phyloP scores from a whole-genome alignment of 352 stramenopile species.

The Phytopythium boreale region DNA sequence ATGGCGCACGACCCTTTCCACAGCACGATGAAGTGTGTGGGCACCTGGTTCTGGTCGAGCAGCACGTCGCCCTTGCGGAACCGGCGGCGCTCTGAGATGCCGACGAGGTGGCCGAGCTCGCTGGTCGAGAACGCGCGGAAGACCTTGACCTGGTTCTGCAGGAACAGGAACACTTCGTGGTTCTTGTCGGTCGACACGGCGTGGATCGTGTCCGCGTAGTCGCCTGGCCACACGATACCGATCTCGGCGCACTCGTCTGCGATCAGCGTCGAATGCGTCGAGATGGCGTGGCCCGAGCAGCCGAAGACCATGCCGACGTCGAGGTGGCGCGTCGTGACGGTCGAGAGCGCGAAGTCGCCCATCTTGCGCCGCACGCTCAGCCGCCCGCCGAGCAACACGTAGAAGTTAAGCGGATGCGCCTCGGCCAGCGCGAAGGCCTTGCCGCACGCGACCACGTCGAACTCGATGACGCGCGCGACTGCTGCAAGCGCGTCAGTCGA shows the following conservation, averaged over 20 bases:
- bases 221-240: constrained; percentile 58
- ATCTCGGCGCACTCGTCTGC: constrained; percentile 67
- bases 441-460: constrained; percentile 62
- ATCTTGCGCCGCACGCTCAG: constrained; percentile 59
- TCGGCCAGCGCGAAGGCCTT: constrained; percentile 57
- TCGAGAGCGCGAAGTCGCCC: constrained; percentile 46
- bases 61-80: constrained; percentile 66
- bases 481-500: constrained; percentile 30
- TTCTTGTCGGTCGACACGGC: constrained; percentile 58
- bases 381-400: constrained; percentile 51
- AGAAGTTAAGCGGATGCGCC: constrained; percentile 64
- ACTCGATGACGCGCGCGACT: constrained; percentile 54
- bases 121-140: constrained; percentile 59
- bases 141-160: constrained; percentile 55
- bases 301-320: constrained; percentile 53
- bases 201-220: constrained; percentile 52
- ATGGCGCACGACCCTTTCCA: constrained; percentile 66
- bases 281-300: constrained; percentile 51
- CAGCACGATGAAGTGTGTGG: constrained; percentile 46
- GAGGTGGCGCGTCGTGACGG: constrained; percentile 68
- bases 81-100: constrained; percentile 62
- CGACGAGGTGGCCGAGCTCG: constrained; percentile 68
- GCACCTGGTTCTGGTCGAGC: constrained; percentile 60
- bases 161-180: constrained; percentile 61
- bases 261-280: constrained; percentile 42